Base-by-base conservation (phyloP, 1,284 basidiomycete genomes). In the Cerioporus squamosus region DNA sequence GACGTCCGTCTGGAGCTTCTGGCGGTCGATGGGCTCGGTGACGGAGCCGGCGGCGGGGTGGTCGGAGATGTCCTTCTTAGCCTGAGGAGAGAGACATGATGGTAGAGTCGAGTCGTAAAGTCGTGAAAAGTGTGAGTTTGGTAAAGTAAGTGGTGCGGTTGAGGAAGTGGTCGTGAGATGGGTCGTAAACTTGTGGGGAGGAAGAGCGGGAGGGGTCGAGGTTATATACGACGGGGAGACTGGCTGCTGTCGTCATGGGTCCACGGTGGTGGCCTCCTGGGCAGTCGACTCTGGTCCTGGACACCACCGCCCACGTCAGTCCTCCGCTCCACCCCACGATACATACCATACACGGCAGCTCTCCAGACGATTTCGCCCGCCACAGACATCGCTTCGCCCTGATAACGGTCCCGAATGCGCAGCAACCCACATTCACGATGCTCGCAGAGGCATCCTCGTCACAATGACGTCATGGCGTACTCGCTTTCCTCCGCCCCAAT, bases 11-110 rank as follows among this genome's bases (percentile, higher is more conserved):
- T 83, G 81, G 66, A 85, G 83, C 51, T 71, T 72, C 5, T 68
- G 67, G 60, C 77, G 83, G 73, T 88, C 75, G 55, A 82, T 74
- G 22, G 89, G 89, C 26, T 78, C 81, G 24, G 80, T 77, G 51
- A 90, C 88, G 39, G 84, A 75, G 56, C 79, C 57, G 4, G 55
- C 72, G 24, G 75, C 71, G 20, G 88, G 88, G 55, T 83, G 75
- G 42, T 79, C 75, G 57, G 81, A 80, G 65, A 88, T 80, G 61
- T 88, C 83, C 74, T 84, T 83, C 20, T 71, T 68, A 5, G 88
- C 81, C 23, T 77, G 72, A 4, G 88, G 84, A n/a, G 31, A 91
- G 78, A 65, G 88, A 87, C 85, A 89, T 90, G 55, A 62, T 77
- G 53, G 56, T 51, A 24, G 8, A 47, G 45, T n/a, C n/a, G n/a